These are phyloP conservation scores for Saposhnikovia divaricata DNA, from an alignment of 129 eudicot genomes.

Conservation along the genomic window DNA sequence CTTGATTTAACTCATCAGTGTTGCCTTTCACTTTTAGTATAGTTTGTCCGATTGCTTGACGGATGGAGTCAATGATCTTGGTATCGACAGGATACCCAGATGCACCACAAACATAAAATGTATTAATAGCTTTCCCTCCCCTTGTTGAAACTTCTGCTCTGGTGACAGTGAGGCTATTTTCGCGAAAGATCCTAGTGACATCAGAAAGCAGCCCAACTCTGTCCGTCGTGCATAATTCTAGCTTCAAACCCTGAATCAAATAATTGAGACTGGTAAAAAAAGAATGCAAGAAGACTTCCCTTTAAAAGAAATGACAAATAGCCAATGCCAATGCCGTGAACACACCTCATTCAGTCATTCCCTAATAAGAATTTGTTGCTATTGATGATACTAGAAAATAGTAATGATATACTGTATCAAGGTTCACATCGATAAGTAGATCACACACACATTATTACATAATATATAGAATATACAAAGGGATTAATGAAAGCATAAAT, in stretches of 20 bases:
- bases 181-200: conserved; percentile 84
- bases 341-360: neutral
- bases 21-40: conserved; percentile 69
- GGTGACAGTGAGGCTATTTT: conserved; percentile 75
- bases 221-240: conserved; percentile 86
- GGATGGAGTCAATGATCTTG: conserved; percentile 74
- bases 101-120: conserved; percentile 80
- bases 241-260: conserved; percentile 66
- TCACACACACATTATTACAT: neutral
- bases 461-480: neutral
- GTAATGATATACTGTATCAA: neutral
- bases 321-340: neutral
- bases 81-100: conserved; percentile 80
- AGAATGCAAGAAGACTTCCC: neutral
- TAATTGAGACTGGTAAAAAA: neutral
- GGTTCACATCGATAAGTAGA: neutral
- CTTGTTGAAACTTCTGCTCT: conserved; percentile 90
- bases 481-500: neutral
- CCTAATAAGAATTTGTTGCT: neutral
- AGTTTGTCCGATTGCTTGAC: conserved; percentile 87
- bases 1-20: conserved; percentile 39
- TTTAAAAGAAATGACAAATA: neutral
- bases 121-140: conserved; percentile 72
- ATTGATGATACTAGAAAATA: neutral
- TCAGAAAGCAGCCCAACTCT: conserved; percentile 79